Conservation (phyloP, 129 eudicot species). For the Glebionis coronaria region DNA sequence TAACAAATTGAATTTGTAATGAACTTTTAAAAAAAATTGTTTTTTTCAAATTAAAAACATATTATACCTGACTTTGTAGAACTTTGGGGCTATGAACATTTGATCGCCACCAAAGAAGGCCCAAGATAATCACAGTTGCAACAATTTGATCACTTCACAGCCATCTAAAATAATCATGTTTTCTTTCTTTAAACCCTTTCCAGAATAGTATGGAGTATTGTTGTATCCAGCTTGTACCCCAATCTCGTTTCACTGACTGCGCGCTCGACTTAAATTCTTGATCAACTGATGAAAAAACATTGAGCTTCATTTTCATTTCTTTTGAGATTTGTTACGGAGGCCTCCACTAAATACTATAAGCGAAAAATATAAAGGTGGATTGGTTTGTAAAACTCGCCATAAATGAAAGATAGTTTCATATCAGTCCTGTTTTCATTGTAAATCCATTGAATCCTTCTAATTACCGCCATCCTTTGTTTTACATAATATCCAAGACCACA, state of each 20-base stretch:
- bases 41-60: not conserved
- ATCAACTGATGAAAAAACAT: conserved; percentile 46
- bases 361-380: not conserved
- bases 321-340: conserved; percentile 82
- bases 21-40: not conserved
- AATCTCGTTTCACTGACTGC: conserved; percentile 58
- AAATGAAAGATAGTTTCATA: no score
- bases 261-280: conserved; percentile 59
- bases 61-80: conserved; percentile 74
- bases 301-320: conserved; percentile 64
- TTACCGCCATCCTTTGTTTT: no score
- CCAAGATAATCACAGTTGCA: conserved; percentile 70
- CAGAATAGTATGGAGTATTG: conserved; percentile 65
- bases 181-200: conserved; percentile 90
- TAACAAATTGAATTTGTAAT: not conserved
- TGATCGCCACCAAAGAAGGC: conserved; percentile 97
- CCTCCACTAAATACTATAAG: conserved; percentile 86
- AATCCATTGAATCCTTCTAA: no score
- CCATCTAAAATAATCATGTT: conserved; percentile 95
- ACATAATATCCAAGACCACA: no score
- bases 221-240: conserved; percentile 96
- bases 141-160: conserved; percentile 84
- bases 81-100: conserved; percentile 47
- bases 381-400: no score
- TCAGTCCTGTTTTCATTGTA: no score